These are phyloP conservation scores for Schwanniomyces etchellsii DNA, from an alignment of 1,139 yeast species.

Conservation along the genomic window DNA sequence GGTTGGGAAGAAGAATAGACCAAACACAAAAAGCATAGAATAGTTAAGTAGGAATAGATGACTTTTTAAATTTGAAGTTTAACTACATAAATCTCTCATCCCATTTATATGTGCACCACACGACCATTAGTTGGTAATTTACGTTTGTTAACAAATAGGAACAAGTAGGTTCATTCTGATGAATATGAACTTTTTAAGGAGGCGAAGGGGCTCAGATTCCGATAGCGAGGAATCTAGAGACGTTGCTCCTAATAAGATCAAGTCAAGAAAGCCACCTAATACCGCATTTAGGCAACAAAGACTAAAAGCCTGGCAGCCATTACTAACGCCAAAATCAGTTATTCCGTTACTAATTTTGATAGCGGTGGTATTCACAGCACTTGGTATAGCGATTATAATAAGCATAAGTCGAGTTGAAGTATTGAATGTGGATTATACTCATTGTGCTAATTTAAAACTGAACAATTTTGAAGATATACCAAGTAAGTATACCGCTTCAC, in stretches of 20 bases:
- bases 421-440: slow-evolving; percentile 52
- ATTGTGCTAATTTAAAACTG: slow-evolving; percentile 43
- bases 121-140: too few relatives aligned
- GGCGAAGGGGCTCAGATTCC: slow-evolving; percentile 22
- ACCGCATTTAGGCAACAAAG: slow-evolving; percentile 76
- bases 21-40: slow-evolving; percentile 5
- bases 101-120: too few relatives aligned
- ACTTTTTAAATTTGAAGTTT: too few relatives aligned
- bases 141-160: too few relatives aligned
- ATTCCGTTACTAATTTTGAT: slow-evolving; percentile 58
- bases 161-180: too few relatives aligned
- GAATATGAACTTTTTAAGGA: slow-evolving; percentile 35
- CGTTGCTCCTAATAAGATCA: slow-evolving; percentile 22
- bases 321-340: slow-evolving; percentile 70
- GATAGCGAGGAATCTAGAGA: slow-evolving; percentile 23
- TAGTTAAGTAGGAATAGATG: too few relatives aligned
- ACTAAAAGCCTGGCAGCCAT: slow-evolving; percentile 80
- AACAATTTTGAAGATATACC: slow-evolving; percentile 43
- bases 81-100: too few relatives aligned
- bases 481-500: slow-evolving; percentile 42
- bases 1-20: slow-evolving; percentile 10
- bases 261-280: slow-evolving; percentile 65
- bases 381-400: slow-evolving; percentile 62
- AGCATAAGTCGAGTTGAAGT: slow-evolving; percentile 58
- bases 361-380: slow-evolving; percentile 67